Evolutionary conservation across 2,329 filamentous ascomycete species (phyloP), one percentile per base, ranked within the genome.

Genomic region (Aspergillus sp.): DNA sequence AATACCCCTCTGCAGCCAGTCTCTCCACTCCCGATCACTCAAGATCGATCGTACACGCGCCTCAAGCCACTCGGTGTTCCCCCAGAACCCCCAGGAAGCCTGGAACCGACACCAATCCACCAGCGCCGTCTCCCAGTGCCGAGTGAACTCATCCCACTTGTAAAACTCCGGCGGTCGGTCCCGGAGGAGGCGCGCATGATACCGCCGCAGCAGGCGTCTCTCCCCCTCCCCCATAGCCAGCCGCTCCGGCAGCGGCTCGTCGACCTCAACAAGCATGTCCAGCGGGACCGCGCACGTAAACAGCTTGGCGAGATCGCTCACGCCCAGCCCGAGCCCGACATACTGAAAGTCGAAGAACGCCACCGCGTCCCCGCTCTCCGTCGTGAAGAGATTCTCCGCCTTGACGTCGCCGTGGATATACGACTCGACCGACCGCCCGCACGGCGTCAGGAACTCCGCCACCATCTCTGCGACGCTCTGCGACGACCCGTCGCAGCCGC

Each of bases 271-370:
- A 0, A 88, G 75, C 75, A 86, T 77, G 2, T 69, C 57, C 5
- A 82, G 34, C 0, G 84, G 83, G 0, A 88, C 77, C 2, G 85
- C 87, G 65, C 84, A 87, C 0, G 85, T 88, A 54, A 87, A 86
- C 0, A 88, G 66, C 62, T 88, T 88, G 2, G 84, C 85, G 0
- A 88, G 71, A 64, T 88, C 86, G 57, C 84, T 85, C 0, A 83
- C 84, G 0, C 86, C 85, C 0, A 88, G 64, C 0, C 86, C 85
- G 0, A 87, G 67, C 0, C 86, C 86, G 0, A 81, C 78, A 58
- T 88, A 88, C 59, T 88, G 86, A 51, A 88, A 88, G 63, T 88
- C 86, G 60, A 84, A 88, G 57, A 88, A 85, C 0, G 82, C 84
- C 1, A 85, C 83, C 3, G 71, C 54, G 2, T 79, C 68, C 1